Evolutionary conservation across 1,139 yeast species (phyloP), one percentile per base, ranked within the genome.

Genomic region (Geotrichum citri-aurantii): DNA sequence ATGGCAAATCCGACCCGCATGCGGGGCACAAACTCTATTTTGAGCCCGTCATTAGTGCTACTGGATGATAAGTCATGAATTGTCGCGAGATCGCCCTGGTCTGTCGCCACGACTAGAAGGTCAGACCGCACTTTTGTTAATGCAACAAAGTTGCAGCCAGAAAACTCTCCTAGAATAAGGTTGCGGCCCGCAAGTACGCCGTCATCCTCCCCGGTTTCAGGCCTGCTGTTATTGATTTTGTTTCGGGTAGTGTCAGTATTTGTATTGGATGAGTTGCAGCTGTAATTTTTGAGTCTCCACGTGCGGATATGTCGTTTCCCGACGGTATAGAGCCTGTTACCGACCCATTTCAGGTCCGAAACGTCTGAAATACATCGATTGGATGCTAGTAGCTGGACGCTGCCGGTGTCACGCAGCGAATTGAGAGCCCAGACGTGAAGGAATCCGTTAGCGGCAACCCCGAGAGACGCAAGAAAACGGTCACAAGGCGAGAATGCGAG

Each of bases 381-480:
- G 51, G 82, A 78, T 0, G 84, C 81, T 21, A 71, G 67, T 66
- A 55, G 65, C 47, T 59, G 71, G 48, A 64, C 68, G 17, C 61
- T 27, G 61, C 60, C 52, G 62, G 44, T 40, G 21, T 66, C 72
- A 44, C 63, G 63, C 33, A 63, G 68, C 6, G 64, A 64, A 21
- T 56, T 56, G 14, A 81, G 60, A 52, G 71, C 74, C 92, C 92
- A 86, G 3, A 86, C 71, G 64, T 83, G 81, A 17, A 86, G 66
- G 60, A 78, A 83, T 1, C 91, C 90, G 66, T 86, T 92, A 64
- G 83, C 84, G 0, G 83, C 73, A 14, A 79, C 73, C 0, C 92
- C 92, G 58, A 85, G 71, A 2, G 88, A 82, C 44, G 86, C 80
- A 48, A 86, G 71, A 61, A 66, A 75, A 47, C 70, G 73, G 60